Evolutionary conservation across 495 filamentous ascomycete genomes (phyloP), one percentile per base, ranked within the genome.

Genomic region (Aspergillus heteromorphus): DNA sequence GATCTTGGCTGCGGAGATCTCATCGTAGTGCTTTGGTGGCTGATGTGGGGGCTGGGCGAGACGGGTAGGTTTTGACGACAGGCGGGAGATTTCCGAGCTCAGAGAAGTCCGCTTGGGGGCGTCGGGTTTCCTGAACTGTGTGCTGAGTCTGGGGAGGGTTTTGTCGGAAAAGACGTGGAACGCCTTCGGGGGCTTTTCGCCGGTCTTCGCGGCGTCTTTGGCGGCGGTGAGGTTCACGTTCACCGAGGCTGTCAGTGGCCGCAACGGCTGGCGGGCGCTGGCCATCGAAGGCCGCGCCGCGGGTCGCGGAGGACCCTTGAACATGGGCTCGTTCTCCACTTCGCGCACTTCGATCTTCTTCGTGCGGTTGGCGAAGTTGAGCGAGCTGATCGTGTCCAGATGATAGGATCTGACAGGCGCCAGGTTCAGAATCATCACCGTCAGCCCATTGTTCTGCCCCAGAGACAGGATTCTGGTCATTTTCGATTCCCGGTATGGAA

Each of bases 341-440:
- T 96, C 92, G 52, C 89, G 84, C 8, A 96, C 85, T 67, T 98
- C 92, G 56, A 98, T 97, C 65, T 95, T 91, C 76, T 96, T 96
- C 29, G 93, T 95, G 19, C 93, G 80, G 43, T 93, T 97, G 61
- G 92, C 92, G 56, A 98, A 93, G 62, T 95, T 97, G 38, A 98
- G 76, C 52, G 90, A 95, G 67, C 88, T 92, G 5, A 98, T 77
- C 0, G 93, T 97, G 67, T 98, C 93, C 45, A 96, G 75, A 59
- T 98, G 93, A 61, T 95, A 97, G 53, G 86, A 90, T 58, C 83
- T 84, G 47, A 87, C 77, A 6, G 88, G 91, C 0, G 93, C 92
- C 0, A 97, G 80, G 64, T 97, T 98, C 34, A 98, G 77, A 52
- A 98, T 93, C 93, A 98, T 98, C 53, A 97, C 78, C 0, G 92